Evolutionary conservation across 176 grass and related monocot genomes (phyloP), one percentile per base, ranked within the genome.

Genomic region (Typha latifolia): DNA sequence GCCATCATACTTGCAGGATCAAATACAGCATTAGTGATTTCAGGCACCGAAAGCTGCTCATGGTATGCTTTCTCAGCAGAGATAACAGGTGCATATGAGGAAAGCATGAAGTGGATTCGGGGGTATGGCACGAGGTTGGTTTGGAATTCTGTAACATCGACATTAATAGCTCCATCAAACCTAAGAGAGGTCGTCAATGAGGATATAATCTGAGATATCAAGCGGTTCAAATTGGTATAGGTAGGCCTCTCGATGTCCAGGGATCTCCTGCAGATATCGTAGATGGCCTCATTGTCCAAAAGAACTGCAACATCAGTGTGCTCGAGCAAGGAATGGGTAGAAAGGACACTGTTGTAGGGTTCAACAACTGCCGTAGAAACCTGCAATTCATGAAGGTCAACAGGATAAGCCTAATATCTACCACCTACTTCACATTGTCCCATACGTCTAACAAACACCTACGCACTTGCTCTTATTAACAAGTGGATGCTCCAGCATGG

Each of bases 161-260:
- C 63, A 65, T 65, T 65, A 65, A 65, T 65, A 43, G 63, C 63
- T 65, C 63, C 63, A 65, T 65, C 63, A 65, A 65, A 65, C 63
- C 63, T 65, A 5, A 65, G 63, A 65, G 63, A 65, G 16, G 63
- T 65, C 4, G 63, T 65, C 32, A 65, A 65, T 47, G 63, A 65
- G 32, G 63, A 65, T 18, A 65, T 65, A 29, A 65, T 65, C 32
- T 65, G 63, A 37, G 63, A 65, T 32, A 65, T 65, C 63, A 65
- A 18, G 16, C 63, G 63, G 63, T 65, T 65, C 63, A 65, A 65
- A 27, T 65, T 65, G 63, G 63, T 65, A 29, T 65, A 65, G 34
- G 63, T 65, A 14, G 63, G 63, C 31, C 63, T 65, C 63, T 65
- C 63, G n/a, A 65, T 47, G 63, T 65, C 63, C 3, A 65, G 32